Evolutionary conservation across 148 eudicot species (phyloP).

Genomic region (Fagopyrum esculentum): DNA sequence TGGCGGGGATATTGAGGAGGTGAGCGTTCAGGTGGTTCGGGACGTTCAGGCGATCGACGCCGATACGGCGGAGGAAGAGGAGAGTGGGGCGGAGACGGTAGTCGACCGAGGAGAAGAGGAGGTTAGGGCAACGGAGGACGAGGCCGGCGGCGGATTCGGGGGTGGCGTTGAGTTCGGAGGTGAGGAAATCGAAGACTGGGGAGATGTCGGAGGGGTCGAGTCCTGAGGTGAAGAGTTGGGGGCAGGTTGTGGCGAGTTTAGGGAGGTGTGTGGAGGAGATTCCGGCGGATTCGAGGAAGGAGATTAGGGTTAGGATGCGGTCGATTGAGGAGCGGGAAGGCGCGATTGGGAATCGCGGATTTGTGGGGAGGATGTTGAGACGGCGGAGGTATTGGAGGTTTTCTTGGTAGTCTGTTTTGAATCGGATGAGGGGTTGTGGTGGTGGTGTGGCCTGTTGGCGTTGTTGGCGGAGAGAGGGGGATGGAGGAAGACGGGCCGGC

Average conservation of each 20-base stretch:
- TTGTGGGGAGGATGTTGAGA: slow-evolving; percentile 27
- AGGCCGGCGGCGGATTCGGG: slow-evolving; percentile 23
- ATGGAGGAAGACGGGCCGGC: neutral
- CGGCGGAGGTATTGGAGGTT: slow-evolving; percentile 13
- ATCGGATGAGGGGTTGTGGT: slow-evolving; percentile 22
- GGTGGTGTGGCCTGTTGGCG: slow-evolving; percentile 12
- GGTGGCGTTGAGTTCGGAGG: slow-evolving; percentile 34
- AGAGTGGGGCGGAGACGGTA: slow-evolving; percentile 43
- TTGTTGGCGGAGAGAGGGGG: neutral
- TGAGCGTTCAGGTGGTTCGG: slow-evolving; percentile 56
- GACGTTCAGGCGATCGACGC: slow-evolving; percentile 25
- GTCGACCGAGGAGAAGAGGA: slow-evolving; percentile 40
- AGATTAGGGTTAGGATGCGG: slow-evolving; percentile 36
- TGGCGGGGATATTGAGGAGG: slow-evolving; percentile 36
- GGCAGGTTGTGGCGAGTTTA: slow-evolving; percentile 34
- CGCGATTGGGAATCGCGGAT: slow-evolving; percentile 23
- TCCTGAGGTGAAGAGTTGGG: slow-evolving; percentile 36
- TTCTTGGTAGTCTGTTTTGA: slow-evolving; percentile 40
- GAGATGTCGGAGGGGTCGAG: slow-evolving; percentile 31
- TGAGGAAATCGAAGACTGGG: slow-evolving; percentile 38
- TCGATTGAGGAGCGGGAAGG: slow-evolving; percentile 33
- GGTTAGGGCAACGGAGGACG: slow-evolving; percentile 35
- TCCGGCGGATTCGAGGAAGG: slow-evolving; percentile 47
- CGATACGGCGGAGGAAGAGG: slow-evolving; percentile 29
- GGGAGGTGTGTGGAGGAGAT: slow-evolving; percentile 39